A percentile compares a stretch with the other conserved stretches of the same genome.
Evolutionary conservation across 176 grass and related monocot genomes (phyloP).

Genomic region (Aegilops bicornis): DNA sequence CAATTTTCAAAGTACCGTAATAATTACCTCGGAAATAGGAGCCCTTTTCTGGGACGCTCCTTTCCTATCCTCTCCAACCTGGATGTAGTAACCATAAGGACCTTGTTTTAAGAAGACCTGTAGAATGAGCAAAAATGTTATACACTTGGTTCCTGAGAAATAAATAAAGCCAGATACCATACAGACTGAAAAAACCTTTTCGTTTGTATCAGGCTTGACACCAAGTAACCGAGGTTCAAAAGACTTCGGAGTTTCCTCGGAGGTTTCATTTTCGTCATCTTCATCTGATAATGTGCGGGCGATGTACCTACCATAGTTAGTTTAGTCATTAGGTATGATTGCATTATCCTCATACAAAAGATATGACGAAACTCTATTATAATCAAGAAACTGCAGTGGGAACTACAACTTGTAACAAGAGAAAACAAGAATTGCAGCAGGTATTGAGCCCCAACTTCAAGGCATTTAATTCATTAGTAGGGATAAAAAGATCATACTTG

Average conservation of each 20-base stretch:
- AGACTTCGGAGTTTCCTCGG: constrained; percentile 38
- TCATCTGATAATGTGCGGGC: constrained; percentile 57
- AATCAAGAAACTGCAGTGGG: constrained; percentile 22
- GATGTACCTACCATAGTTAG: constrained; percentile 68
- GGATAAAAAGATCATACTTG: constrained; percentile 62
- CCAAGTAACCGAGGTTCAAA: constrained; percentile 73
- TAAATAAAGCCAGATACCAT: constrained; percentile 8
- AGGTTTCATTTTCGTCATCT: constrained; percentile 51
- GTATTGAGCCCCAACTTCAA: constrained; percentile 17
- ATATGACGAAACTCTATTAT: background rate
- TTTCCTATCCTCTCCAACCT: constrained; percentile 81
- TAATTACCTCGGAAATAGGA: constrained; percentile 63
- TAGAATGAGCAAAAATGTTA: constrained; percentile 14
- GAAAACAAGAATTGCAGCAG: constrained; percentile 20
- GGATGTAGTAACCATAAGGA: constrained; percentile 84
- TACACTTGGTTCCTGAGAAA: background rate
- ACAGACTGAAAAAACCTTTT: constrained; percentile 56
- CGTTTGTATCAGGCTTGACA: constrained; percentile 52
- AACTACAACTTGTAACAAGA: constrained; percentile 15
- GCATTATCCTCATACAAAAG: background rate
- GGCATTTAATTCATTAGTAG: constrained; percentile 11
- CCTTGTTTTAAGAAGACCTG: constrained; percentile 90
- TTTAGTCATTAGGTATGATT: constrained; percentile 16
- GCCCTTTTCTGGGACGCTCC: constrained; percentile 67
- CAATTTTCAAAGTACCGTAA: constrained; percentile 14